phyloP scores from a whole-genome alignment of 306 rosid genomes.

The Phaseolus lunatus region DNA sequence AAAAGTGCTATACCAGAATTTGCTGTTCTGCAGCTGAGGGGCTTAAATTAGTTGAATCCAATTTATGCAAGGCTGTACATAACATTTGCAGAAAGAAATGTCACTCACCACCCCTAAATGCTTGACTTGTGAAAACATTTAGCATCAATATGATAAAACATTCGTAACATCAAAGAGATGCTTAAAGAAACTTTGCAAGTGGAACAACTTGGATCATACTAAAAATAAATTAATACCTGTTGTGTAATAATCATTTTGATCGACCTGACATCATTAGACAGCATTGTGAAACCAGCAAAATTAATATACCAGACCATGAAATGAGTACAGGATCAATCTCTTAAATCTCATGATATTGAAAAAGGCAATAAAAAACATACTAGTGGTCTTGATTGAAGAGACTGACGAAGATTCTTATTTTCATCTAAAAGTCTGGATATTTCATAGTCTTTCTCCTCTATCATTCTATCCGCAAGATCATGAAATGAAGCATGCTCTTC shows the following conservation, averaged over 20 bases:
- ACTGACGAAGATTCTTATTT: constrained; percentile 75
- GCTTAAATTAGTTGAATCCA: constrained; percentile 65
- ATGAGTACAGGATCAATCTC: constrained; percentile 37
- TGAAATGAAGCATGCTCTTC: constrained; percentile 90
- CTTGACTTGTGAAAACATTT: constrained; percentile 34
- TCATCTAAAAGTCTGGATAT: constrained; percentile 84
- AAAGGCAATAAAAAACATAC: constrained; percentile 55
- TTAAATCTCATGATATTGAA: constrained; percentile 33
- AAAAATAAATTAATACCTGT: constrained; percentile 63
- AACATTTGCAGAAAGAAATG: constrained; percentile 49
- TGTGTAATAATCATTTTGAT: constrained; percentile 56
- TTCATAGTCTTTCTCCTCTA: constrained; percentile 89
- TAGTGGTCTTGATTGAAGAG: constrained; percentile 71
- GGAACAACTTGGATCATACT: constrained; percentile 29
- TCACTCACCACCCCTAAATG: constrained; percentile 38
- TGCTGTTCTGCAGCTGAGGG: constrained; percentile 86
- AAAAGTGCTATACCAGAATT: constrained; percentile 73
- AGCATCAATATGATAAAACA: constrained; percentile 30
- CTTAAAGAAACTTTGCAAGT: constrained; percentile 32
- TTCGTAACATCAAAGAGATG: constrained; percentile 25
- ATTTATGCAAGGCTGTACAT: constrained; percentile 69
- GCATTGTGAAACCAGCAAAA: constrained; percentile 39
- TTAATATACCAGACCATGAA: constrained; percentile 35
- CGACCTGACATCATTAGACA: constrained; percentile 64
- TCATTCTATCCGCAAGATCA: constrained; percentile 92